These are phyloP conservation scores for Vigna hirtella DNA, from an alignment of 306 rosid genomes.

Conservation along the genomic window DNA sequence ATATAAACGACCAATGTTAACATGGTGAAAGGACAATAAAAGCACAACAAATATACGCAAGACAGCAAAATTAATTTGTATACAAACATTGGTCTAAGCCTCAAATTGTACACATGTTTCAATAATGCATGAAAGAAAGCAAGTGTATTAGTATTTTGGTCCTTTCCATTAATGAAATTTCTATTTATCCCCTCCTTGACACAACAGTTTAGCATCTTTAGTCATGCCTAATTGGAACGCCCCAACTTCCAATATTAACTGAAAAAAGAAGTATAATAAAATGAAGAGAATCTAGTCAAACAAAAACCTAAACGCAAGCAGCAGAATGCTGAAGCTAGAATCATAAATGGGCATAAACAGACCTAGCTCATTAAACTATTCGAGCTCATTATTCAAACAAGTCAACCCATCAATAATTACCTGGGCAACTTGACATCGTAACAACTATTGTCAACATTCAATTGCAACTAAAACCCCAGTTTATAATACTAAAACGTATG, in stretches of 20 bases:
- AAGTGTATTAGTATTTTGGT: not conserved
- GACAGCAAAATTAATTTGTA: constrained; percentile 13
- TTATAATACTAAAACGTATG: constrained; percentile 1
- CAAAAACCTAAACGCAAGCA: constrained; percentile 29
- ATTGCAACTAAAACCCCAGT: constrained; percentile 15
- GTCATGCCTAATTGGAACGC: constrained; percentile 29
- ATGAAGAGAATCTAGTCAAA: constrained; percentile 29
- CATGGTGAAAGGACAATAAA: constrained; percentile 15
- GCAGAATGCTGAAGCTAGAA: constrained; percentile 24
- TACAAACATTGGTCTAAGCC: constrained; percentile 17
- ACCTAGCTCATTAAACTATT: constrained; percentile 31
- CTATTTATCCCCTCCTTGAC: constrained; percentile 11
- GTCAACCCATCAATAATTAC: constrained; percentile 13
- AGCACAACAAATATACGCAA: constrained; percentile 35
- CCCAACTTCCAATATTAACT: constrained; percentile 14
- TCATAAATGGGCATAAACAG: constrained; percentile 27
- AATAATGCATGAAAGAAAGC: constrained; percentile 2
- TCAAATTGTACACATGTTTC: constrained; percentile 19
- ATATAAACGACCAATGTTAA: constrained; percentile 20
- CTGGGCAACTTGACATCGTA: constrained; percentile 7
- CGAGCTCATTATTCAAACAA: constrained; percentile 14
- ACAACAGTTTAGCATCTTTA: not conserved
- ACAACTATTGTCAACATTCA: constrained; percentile 7
- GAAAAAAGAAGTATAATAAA: constrained; percentile 22
- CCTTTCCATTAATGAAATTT: constrained; percentile 21